phyloP scores from a whole-genome alignment of 176 grass and related monocot species.

The Aegilops umbellulata region DNA sequence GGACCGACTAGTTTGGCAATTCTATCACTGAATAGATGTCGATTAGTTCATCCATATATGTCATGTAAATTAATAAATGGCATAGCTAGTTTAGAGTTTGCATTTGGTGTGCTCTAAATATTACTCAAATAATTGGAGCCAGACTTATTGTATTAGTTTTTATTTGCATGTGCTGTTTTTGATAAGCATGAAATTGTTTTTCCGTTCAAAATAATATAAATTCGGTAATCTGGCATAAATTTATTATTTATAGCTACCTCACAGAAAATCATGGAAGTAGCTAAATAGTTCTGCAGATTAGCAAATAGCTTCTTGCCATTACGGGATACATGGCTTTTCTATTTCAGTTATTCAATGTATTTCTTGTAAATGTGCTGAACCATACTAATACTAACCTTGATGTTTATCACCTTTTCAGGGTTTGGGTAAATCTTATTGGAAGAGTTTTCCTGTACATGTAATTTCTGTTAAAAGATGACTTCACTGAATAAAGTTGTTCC shows the following conservation, averaged over 20 bases:
- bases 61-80: not conserved
- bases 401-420: slow-evolving; percentile 50
- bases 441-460: slow-evolving; percentile 43
- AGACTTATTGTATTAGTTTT: not conserved
- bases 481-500: slow-evolving; percentile 57
- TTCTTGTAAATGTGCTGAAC: not conserved
- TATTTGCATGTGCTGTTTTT: not conserved
- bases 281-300: not conserved
- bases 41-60: not conserved
- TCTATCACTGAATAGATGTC: not conserved
- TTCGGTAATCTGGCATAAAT: not conserved
- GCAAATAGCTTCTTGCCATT: not conserved
- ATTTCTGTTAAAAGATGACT: slow-evolving; percentile 70
- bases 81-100: not conserved
- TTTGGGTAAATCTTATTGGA: slow-evolving; percentile 54
- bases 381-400: not conserved
- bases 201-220: not conserved
- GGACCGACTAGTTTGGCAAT: not conserved
- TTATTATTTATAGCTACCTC: not conserved
- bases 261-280: not conserved
- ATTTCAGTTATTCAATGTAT: not conserved
- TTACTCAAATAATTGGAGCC: not conserved
- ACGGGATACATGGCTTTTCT: not conserved
- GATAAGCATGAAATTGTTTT: not conserved
- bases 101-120: not conserved